Base-by-base conservation (phyloP, 805 yeast genomes). In the Lachancea sp. region DNA sequence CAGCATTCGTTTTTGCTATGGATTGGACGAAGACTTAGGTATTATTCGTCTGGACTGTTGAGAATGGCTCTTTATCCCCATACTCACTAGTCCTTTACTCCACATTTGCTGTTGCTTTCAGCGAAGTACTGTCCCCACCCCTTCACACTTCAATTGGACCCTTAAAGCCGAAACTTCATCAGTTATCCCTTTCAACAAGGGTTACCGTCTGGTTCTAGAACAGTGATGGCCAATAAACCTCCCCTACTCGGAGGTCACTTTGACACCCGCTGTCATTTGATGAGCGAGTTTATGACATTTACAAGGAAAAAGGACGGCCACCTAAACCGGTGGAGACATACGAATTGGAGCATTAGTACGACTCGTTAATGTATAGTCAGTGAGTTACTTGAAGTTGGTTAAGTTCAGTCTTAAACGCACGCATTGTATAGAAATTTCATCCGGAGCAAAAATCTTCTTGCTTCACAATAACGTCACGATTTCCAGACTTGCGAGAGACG, bases 361-460 rank as follows among this genome's bases (percentile, higher is more conserved):
- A n/a, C n/a, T n/a, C n/a, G n/a, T n/a, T n/a, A n/a, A n/a, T n/a
- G n/a, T n/a, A n/a, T n/a, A n/a, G n/a, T n/a, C n/a, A n/a, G n/a
- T n/a, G n/a, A n/a, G n/a, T n/a, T n/a, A n/a, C n/a, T n/a, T n/a
- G n/a, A n/a, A n/a, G n/a, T n/a, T n/a, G n/a, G n/a, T n/a, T n/a
- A n/a, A n/a, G n/a, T n/a, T n/a, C n/a, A n/a, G n/a, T n/a, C n/a
- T n/a, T n/a, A n/a, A n/a, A n/a, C n/a, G n/a, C n/a, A n/a, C n/a
- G n/a, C n/a, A n/a, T n/a, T n/a, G n/a, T n/a, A n/a, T n/a, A n/a
- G n/a, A n/a, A n/a, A n/a, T n/a, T n/a, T n/a, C n/a, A n/a, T n/a
- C n/a, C n/a, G n/a, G n/a, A n/a, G n/a, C n/a, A n/a, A n/a, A n/a
- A 18, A 8, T 18, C 23, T 29, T 36, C 39, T 8, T 21, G 39